Evolutionary conservation across 352 stramenopile species (phyloP).

Genomic region (Blastocystis hominis): DNA sequence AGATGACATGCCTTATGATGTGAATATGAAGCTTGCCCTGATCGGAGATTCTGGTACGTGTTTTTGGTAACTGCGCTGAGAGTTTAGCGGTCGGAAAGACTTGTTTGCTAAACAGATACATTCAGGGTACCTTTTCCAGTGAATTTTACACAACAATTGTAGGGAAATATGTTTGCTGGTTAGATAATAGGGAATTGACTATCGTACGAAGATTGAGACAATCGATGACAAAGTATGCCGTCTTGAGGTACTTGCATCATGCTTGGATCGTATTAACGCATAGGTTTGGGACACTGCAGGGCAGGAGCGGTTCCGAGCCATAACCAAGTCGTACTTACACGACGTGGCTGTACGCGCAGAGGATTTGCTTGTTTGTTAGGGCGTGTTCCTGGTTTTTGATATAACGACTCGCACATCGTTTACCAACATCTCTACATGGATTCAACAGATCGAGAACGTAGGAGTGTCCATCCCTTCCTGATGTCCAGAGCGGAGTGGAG

Average conservation of each 20-base stretch:
- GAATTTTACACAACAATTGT: slow-evolving; percentile 55
- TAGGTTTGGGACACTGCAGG: slow-evolving; percentile 49
- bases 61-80: background rate
- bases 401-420: slow-evolving; percentile 20
- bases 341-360: slow-evolving; percentile 3
- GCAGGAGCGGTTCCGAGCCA: slow-evolving; percentile 36
- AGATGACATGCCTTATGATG: slow-evolving; percentile 38
- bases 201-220: slow-evolving; percentile 48
- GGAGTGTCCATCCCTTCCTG: background rate
- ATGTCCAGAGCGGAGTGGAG: slow-evolving; percentile 16
- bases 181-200: slow-evolving; percentile 34
- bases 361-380: background rate
- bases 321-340: slow-evolving; percentile 49
- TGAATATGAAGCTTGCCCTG: slow-evolving; percentile 42
- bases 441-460: slow-evolving; percentile 45
- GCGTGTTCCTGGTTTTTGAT: slow-evolving; percentile 34
- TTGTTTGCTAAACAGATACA: slow-evolving; percentile 34
- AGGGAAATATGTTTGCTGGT: background rate
- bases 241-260: background rate
- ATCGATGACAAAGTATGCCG: slow-evolving; percentile 32
- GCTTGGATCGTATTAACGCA: background rate
- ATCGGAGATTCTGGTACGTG: slow-evolving; percentile 38
- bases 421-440: slow-evolving; percentile 45
- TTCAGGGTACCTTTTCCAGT: slow-evolving; percentile 31
- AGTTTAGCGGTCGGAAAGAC: slow-evolving; percentile 45